Percentiles rank a stretch among this genome's conserved stretches.
These are phyloP conservation scores for Telfairia occidentalis DNA, from an alignment of 331 rosid species.

Conservation along the genomic window DNA sequence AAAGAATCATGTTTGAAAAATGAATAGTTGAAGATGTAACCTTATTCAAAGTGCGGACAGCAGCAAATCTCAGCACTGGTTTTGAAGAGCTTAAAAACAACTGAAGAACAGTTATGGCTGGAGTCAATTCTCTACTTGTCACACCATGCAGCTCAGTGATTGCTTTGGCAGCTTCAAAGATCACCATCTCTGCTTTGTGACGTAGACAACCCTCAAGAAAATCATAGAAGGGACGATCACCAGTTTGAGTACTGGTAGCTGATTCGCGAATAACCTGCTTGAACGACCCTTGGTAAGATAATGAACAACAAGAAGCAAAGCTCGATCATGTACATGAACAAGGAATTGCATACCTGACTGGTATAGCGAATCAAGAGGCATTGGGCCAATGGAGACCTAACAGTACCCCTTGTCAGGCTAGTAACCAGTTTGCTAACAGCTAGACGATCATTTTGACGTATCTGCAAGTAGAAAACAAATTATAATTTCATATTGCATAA, in stretches of 20 bases:
- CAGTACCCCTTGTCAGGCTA: conserved; percentile 91
- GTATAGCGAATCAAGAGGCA: conserved; percentile 93
- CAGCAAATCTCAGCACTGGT: conserved; percentile 98
- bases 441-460: conserved; percentile 90
- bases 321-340: not conserved
- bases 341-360: conserved; percentile 57
- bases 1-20: not conserved
- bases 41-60: conserved; percentile 98
- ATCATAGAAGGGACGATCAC: conserved; percentile 96
- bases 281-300: conserved; percentile 12
- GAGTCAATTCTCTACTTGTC: conserved; percentile 82
- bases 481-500: not conserved
- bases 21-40: conserved; percentile 17
- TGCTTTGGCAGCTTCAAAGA: conserved; percentile 96
- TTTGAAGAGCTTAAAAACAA: conserved; percentile 91
- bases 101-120: conserved; percentile 97
- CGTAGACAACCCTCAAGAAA: conserved; percentile 97
- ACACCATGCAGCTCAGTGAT: conserved; percentile 92
- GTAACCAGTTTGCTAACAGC: conserved; percentile 98
- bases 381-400: conserved; percentile 93
- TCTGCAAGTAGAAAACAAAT: conserved; percentile 43
- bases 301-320: conserved; percentile 10
- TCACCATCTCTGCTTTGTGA: conserved; percentile 98
- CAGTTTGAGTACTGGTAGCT: conserved; percentile 53
- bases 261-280: conserved; percentile 87